Evolutionary conservation across 305 asterid genomes (phyloP), one percentile per base, ranked within the genome.

Genomic region (Plantago rigida): DNA sequence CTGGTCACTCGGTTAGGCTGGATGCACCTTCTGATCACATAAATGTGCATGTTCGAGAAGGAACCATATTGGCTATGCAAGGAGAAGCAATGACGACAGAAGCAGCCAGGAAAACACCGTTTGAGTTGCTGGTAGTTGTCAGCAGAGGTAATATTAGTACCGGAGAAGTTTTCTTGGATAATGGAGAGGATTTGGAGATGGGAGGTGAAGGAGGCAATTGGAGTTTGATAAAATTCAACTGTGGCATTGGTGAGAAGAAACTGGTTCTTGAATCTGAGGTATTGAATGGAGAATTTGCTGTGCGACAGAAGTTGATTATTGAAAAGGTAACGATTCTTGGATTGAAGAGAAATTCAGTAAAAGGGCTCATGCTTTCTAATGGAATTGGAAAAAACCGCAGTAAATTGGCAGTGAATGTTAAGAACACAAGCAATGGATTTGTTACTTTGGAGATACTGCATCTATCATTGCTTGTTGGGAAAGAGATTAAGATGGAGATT

Each of bases 1-100:
- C 48, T 15, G 98, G 96, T 51, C 13, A 51, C 5, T 66, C 55
- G 29, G 3, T 84, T 28, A 68, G 53, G 55, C 92, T 91, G 13
- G 82, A 86, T 45, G 93, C 98, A 2, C 93, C 95, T 0, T 47
- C 72, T 4, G 94, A 91, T 54, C 74, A 70, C 55, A 79, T 84
- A 66, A 84, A 86, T 36, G 84, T 86, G 60, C 94, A 87, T 17
- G 63, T 82, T 64, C 74, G 69, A 3, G 85, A 75, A 54, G 96
- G 95, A 39, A 80, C 69, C 26, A 82, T 85, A 53, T 26, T 91
- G 9, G 78, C 80, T 1, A 69, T 91, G 84, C 96, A 91, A 66
- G 88, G 84, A 7, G 92, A 84, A 31, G 89, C 83, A 13, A 66
- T 82, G 89, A 87, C 98, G 8, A 84, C 95, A 31, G 24, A 39